Evolutionary conservation across 768 basidiomycete genomes (phyloP).

Genomic region (Amyloporia xantha): DNA sequence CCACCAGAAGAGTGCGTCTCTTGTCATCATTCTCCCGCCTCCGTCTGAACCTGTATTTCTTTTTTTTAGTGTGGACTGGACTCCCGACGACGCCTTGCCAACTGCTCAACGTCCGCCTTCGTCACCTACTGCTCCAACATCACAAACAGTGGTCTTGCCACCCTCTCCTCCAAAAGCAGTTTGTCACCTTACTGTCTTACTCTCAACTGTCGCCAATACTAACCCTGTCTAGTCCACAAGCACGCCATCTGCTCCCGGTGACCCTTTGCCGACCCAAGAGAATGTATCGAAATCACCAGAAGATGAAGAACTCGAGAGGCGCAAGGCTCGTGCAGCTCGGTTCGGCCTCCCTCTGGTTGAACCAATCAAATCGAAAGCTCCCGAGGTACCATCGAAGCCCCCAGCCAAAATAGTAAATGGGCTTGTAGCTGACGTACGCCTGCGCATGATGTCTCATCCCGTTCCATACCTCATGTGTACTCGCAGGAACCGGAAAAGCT

Average conservation of each 20-base stretch:
- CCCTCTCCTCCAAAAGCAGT: background rate
- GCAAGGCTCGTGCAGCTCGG: constrained; percentile 57
- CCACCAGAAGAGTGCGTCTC: background rate
- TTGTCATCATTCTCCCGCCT: too few relatives aligned
- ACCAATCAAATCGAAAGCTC: constrained; percentile 28
- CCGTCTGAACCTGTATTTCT: background rate
- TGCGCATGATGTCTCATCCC: too few relatives aligned
- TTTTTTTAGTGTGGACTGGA: background rate
- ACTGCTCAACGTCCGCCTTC: too few relatives aligned
- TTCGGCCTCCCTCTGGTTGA: constrained; percentile 62
- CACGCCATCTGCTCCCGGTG: background rate
- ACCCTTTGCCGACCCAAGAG: background rate
- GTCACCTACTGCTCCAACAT: background rate
- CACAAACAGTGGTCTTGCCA: too few relatives aligned
- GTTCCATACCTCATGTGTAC: too few relatives aligned
- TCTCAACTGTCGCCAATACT: background rate
- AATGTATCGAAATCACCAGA: constrained; percentile 9
- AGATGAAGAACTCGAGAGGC: constrained; percentile 50
- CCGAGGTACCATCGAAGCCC: too few relatives aligned
- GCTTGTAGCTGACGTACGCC: too few relatives aligned
- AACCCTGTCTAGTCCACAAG: background rate
- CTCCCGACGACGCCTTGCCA: background rate
- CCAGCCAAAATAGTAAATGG: too few relatives aligned
- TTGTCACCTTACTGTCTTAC: too few relatives aligned
- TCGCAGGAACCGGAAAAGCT: constrained; percentile 44